Conservation (phyloP, 257 asterid species). For the Salvia rosmarinus region DNA sequence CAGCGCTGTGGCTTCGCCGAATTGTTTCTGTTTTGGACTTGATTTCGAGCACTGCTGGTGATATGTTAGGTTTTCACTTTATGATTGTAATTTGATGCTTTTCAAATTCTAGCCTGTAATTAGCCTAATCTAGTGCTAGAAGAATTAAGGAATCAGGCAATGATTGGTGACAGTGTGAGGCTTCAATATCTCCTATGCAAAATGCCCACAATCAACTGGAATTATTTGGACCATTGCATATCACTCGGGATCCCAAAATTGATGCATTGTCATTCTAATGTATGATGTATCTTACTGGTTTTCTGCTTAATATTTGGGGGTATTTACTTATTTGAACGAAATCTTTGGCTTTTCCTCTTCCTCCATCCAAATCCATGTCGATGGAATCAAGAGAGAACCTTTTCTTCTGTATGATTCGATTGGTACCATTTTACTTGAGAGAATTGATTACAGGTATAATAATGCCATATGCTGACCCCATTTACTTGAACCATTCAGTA, state of each 20-base stretch:
- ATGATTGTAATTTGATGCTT: background rate
- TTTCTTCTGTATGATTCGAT: background rate
- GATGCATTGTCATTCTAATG: background rate
- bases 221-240: background rate
- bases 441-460: background rate
- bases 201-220: too few species aligned
- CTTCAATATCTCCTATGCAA: background rate
- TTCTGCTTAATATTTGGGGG: too few species aligned
- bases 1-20: background rate
- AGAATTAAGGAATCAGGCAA: background rate
- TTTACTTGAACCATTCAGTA: constrained; percentile 51
- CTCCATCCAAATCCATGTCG: background rate
- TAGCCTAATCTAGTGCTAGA: background rate
- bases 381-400: background rate
- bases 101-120: too few species aligned
- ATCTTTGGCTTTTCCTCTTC: background rate
- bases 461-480: constrained; percentile 1
- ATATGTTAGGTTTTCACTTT: background rate
- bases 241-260: background rate
- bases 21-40: background rate
- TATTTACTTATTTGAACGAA: background rate
- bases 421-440: background rate
- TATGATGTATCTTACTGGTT: background rate
- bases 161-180: background rate
- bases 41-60: background rate